Evolutionary conservation across 148 eudicot species (phyloP).

Genomic region (Silene latifolia): DNA sequence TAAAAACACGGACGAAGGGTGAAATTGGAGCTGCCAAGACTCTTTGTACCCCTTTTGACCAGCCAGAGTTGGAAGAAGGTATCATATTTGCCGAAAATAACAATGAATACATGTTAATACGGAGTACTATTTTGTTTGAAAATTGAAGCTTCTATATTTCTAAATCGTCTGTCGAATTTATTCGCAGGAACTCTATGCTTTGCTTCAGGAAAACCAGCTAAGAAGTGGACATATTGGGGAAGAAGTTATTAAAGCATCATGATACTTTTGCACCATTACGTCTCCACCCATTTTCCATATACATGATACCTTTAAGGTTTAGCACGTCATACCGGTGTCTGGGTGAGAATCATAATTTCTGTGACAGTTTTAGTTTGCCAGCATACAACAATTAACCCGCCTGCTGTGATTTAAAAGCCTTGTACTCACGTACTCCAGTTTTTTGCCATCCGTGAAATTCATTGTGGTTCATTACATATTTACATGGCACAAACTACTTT

Average conservation of each 20-base stretch:
- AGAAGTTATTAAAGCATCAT: slow-evolving; percentile 52
- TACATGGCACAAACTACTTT: too few relatives aligned
- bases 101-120: background rate
- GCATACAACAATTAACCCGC: background rate
- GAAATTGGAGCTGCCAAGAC: slow-evolving; percentile 95
- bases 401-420: background rate
- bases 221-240: slow-evolving; percentile 98
- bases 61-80: slow-evolving; percentile 89
- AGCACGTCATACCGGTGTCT: background rate
- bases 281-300: background rate
- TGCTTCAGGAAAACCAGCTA: slow-evolving; percentile 95
- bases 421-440: too few relatives aligned
- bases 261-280: background rate
- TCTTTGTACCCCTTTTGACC: slow-evolving; percentile 88
- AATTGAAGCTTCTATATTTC: background rate
- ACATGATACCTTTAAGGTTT: slow-evolving; percentile 2
- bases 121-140: background rate
- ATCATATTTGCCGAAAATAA: background rate
- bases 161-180: background rate
- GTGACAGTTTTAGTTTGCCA: background rate
- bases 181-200: slow-evolving; percentile 81
- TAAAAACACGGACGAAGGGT: slow-evolving; percentile 88
- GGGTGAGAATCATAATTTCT: background rate
- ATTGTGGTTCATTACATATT: too few relatives aligned
- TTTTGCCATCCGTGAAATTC: too few relatives aligned